phyloP scores from a whole-genome alignment of 1,139 yeast species.

The Protomyces inouyei region DNA sequence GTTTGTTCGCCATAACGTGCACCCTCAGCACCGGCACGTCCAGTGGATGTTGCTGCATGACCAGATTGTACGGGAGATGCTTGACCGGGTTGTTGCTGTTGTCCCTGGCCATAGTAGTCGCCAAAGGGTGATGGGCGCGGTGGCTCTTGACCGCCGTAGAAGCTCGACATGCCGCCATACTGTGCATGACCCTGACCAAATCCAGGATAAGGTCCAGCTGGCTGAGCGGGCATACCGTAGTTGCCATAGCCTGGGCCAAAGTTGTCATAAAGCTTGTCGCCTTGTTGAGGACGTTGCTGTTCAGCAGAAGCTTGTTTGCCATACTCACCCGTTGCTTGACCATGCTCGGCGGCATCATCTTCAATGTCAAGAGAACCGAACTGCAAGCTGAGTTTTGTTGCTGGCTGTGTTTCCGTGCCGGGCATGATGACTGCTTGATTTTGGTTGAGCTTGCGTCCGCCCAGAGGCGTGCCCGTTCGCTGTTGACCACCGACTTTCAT shows the following conservation, averaged over 20 bases:
- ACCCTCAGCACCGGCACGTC: background rate
- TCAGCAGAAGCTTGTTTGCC: background rate
- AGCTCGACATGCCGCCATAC: constrained; percentile 16
- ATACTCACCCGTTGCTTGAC: background rate
- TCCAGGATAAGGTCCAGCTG: background rate
- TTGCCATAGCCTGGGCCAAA: background rate
- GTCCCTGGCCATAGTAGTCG: constrained; percentile 4
- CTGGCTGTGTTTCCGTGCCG: constrained; percentile 15
- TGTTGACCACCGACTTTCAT: constrained; percentile 1
- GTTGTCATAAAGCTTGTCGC: background rate
- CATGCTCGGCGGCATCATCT: constrained; percentile 11
- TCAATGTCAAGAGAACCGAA: constrained; percentile 18
- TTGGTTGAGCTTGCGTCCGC: constrained; percentile 19
- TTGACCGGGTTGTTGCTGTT: background rate
- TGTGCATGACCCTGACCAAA: constrained; percentile 18
- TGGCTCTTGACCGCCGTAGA: constrained; percentile 15
- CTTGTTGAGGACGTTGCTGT: constrained; percentile 6
- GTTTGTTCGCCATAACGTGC: constrained; percentile 1
- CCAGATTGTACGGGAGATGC: background rate
- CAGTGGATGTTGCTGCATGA: background rate
- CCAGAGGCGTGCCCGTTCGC: constrained; percentile 15
- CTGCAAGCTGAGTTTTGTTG: constrained; percentile 9
- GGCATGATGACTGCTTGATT: constrained; percentile 25
- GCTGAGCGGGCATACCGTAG: background rate
- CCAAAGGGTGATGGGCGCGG: constrained; percentile 17